Evolutionary conservation across 371 early-diverging fungal genomes (phyloP), one percentile per base, ranked within the genome.

Genomic region (Rhizopus delemar): DNA sequence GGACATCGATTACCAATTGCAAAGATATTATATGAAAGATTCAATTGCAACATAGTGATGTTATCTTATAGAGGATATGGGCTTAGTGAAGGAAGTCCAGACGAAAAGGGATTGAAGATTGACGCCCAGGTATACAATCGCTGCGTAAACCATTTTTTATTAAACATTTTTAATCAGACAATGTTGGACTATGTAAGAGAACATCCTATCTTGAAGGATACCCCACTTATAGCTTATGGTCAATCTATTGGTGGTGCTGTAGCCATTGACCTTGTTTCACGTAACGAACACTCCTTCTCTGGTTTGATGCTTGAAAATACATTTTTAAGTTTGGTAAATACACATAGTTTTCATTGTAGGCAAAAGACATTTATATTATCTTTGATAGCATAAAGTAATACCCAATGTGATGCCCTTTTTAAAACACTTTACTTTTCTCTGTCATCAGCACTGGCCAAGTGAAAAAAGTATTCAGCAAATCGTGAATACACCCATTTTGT

Each of bases 161-260:
- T 46, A 51, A 45, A 52, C 46, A 46, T 39, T 32, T 31, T 48
- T 29, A 5, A 4, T n/a, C 67, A 91, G 83, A 87, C 95, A 0
- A 85, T 92, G 35, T 77, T 97, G 36, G 88, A 94, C 63, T 96
- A 82, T 71, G 81, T 98, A 36, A 75, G 74, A 51, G 67, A 75
- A 6, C 91, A 95, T 66, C 84, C 86, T 16, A 65, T 89, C 15
- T 70, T 93, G 3, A 83, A 81, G 49, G 69, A 90, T 57, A 87
- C 91, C 2, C 86, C 87, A 56, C 69, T 98, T 29, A 76, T 97
- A 34, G 86, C 93, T 2, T 97, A 89, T 72, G 98, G 98, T 0
- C 98, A 98, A 71, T 93, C 93, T 12, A 90, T 98, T 58, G 98
- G 98, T 43, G 98, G 98, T n/a, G 98, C 98, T 5, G 97, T 96